phyloP scores from a whole-genome alignment of 2,329 filamentous ascomycete species.

The Sordariomycetes sp. region DNA sequence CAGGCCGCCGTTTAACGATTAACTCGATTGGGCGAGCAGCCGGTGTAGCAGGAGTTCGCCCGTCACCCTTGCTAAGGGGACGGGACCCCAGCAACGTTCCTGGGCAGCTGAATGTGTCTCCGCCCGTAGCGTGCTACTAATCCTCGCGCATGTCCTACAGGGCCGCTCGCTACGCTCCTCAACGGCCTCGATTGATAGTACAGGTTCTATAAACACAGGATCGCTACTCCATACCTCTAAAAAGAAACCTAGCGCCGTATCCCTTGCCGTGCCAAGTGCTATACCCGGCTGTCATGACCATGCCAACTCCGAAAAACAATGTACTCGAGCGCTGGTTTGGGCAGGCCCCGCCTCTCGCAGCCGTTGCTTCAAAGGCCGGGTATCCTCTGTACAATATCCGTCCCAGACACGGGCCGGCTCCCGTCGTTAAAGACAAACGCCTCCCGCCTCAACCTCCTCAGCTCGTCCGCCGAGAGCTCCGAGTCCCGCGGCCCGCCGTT shows the following conservation, averaged over 20 bases:
- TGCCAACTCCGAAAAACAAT: not conserved
- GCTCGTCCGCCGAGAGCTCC: constrained; percentile 50
- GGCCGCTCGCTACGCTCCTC: too few species aligned
- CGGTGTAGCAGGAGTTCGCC: too few species aligned
- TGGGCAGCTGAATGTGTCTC: too few species aligned
- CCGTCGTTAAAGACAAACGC: constrained; percentile 87
- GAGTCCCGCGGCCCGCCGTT: constrained; percentile 13
- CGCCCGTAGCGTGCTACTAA: too few species aligned
- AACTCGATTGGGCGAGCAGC: too few species aligned
- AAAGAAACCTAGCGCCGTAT: constrained; percentile 1
- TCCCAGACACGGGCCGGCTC: constrained; percentile 56
- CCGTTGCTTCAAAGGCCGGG: not conserved
- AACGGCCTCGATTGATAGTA: not conserved
- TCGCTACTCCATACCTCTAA: not conserved
- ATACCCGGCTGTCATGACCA: not conserved
- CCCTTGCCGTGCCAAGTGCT: not conserved
- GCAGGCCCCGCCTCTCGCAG: not conserved
- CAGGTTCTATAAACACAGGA: not conserved
- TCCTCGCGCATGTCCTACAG: too few species aligned
- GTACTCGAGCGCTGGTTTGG: not conserved
- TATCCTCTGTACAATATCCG: constrained; percentile 61
- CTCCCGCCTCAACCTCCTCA: constrained; percentile 66
- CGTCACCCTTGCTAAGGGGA: too few species aligned
- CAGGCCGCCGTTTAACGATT: too few species aligned
- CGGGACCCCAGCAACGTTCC: too few species aligned